These are phyloP conservation scores for Iberis pinnata DNA, from an alignment of 345 rosid genomes.

Conservation along the genomic window DNA sequence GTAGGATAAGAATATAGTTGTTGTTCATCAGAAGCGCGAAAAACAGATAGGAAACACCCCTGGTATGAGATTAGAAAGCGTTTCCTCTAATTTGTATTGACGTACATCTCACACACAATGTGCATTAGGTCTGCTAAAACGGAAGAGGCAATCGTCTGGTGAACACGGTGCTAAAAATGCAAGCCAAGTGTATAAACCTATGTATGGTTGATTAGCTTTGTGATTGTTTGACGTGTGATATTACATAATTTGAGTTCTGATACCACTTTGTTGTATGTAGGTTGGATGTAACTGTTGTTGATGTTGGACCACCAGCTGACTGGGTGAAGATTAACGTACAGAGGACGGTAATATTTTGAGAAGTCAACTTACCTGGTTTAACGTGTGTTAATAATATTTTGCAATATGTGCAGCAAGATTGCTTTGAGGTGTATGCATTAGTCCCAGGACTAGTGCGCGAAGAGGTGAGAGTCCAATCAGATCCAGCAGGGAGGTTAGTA, in stretches of 20 bases:
- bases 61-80: conserved; percentile 36
- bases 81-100: conserved; percentile 1
- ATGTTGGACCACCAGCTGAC: conserved; percentile 83
- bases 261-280: conserved; percentile 26
- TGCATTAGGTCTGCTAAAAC: conserved; percentile 63
- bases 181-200: conserved; percentile 45
- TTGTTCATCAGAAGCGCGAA: conserved; percentile 58
- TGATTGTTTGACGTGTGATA: not conserved
- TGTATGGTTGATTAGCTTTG: conserved; percentile 37
- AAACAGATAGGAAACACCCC: conserved; percentile 57
- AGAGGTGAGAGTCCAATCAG: conserved; percentile 92
- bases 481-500: conserved; percentile 83
- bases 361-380: conserved; percentile 4
- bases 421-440: conserved; percentile 85
- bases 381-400: conserved; percentile 5
- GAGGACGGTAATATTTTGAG: conserved; percentile 45
- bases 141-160: conserved; percentile 52
- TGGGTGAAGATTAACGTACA: conserved; percentile 94
- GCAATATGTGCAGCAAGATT: conserved; percentile 51
- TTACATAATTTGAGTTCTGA: conserved; percentile 1
- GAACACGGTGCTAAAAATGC: conserved; percentile 37
- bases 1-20: conserved; percentile 52
- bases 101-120: conserved; percentile 16
- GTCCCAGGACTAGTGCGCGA: conserved; percentile 91
- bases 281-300: conserved; percentile 53